These are phyloP conservation scores for Conticribra guillardii DNA, from an alignment of 108 stramenopile species.

Conservation along the genomic window DNA sequence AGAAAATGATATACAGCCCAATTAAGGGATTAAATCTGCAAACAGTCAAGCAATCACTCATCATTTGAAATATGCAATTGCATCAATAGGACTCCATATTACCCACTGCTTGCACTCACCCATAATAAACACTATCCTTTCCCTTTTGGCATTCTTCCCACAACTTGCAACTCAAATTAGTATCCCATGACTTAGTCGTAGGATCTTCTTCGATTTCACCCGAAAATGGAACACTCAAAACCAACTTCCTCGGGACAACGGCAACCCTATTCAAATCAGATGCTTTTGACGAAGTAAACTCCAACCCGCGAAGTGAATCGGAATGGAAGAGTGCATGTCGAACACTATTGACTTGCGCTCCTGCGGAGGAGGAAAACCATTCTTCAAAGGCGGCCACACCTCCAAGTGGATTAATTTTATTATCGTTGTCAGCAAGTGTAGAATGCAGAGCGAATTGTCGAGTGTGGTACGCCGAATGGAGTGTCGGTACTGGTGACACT, in stretches of 20 bases:
- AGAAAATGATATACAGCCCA: background rate
- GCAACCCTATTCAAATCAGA: conserved; percentile 40
- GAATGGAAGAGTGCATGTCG: conserved; percentile 53
- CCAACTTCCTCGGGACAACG: conserved; percentile 46
- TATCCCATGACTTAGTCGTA: conserved; percentile 58
- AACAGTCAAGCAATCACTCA: no score
- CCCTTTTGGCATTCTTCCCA: conserved; percentile 68
- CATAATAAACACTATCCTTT: conserved; percentile 50
- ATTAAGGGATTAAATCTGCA: background rate
- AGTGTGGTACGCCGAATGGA: no score
- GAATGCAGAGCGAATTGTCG: background rate
- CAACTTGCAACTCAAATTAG: conserved; percentile 58
- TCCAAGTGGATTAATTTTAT: conserved; percentile 20
- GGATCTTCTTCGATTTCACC: conserved; percentile 40
- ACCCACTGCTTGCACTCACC: conserved; percentile 46
- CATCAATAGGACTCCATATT: no score
- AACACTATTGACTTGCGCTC: conserved; percentile 33
- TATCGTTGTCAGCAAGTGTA: background rate
- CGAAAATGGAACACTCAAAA: conserved; percentile 52
- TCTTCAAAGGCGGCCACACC: conserved; percentile 63
- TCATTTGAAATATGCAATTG: no score
- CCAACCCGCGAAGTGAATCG: conserved; percentile 55
- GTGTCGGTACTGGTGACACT: no score
- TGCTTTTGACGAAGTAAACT: conserved; percentile 31
- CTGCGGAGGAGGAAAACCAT: conserved; percentile 53